phyloP scores from a whole-genome alignment of 495 filamentous ascomycete species.

The Penicillium samsonianum region DNA sequence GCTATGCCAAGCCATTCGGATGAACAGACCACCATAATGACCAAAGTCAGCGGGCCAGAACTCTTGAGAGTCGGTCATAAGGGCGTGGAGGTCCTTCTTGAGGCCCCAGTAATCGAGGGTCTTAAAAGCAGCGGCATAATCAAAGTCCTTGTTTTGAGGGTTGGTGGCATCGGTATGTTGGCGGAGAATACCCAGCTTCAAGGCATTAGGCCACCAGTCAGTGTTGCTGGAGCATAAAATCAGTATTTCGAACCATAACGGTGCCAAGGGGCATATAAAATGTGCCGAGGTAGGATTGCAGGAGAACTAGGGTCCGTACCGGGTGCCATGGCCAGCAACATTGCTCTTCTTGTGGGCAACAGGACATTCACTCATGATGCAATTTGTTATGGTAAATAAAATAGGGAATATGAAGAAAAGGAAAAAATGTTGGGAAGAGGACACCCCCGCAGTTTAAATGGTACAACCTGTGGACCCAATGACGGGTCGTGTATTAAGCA shows the following conservation, averaged over 20 bases:
- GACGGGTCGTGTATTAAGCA: constrained; percentile 7
- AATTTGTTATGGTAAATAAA: neutral
- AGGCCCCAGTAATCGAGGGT: constrained; percentile 66
- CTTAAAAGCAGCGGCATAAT: constrained; percentile 71
- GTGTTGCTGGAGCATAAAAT: constrained; percentile 36
- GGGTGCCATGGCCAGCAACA: constrained; percentile 61
- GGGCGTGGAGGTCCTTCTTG: constrained; percentile 64
- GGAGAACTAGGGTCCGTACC: constrained; percentile 8
- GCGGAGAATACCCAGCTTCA: constrained; percentile 69
- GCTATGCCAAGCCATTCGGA: constrained; percentile 78
- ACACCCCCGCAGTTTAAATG: constrained; percentile 14
- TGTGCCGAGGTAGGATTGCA: neutral
- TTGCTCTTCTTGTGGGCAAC: constrained; percentile 47
- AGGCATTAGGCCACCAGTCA: constrained; percentile 70
- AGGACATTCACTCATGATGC: constrained; percentile 51
- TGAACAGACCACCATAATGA: constrained; percentile 74
- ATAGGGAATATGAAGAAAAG: neutral
- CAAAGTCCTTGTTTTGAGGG: constrained; percentile 60
- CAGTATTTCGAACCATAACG: neutral
- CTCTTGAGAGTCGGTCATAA: constrained; percentile 76
- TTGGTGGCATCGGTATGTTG: constrained; percentile 64
- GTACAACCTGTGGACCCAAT: constrained; percentile 5
- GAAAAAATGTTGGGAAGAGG: neutral
- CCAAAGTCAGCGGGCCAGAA: constrained; percentile 79
- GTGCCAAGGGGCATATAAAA: neutral